Base-by-base conservation (phyloP, 768 basidiomycete genomes). In the Podaxis rugospora region DNA sequence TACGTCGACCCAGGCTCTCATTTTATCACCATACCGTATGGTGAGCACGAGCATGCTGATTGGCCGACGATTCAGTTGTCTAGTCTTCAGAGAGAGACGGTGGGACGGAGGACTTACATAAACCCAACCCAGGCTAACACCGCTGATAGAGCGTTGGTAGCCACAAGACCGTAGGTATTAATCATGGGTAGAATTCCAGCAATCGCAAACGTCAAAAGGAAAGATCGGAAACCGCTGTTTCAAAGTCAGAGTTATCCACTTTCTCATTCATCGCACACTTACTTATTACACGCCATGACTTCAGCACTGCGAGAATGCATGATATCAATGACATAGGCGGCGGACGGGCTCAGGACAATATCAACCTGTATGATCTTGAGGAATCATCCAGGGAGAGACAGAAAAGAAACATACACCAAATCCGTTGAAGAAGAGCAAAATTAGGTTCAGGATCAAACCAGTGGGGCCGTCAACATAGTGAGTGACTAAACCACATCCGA, bases 271-370 rank as follows among this genome's bases (percentile, higher is more conserved):
- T 10, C 5, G 4, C 21, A 9, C 6, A 51, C 82, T 35, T 57
- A 88, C 88, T 70, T 73, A 57, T 72, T 75, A 0, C 82, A 86
- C 1, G 85, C 87, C 71, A 80, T 76, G 18, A 78, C 76, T 66
- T 90, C 87, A 1, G 88, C 86, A 63, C 87, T 88, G n/a, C 79
- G 77, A 25, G 75, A 67, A 36, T 84, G 87, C 71, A 89, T 64
- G 16, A 88, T 70, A 63, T 90, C 89, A 3, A 88, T 79, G 35
- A 72, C 70, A 62, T 88, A 89, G 4, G 87, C 76, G 7, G 82
- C 75, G 13, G 74, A 73, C 0, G 87, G 87, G 9, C 78, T 77
- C 37, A 88, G 70, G 11, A 83, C 80, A 51, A 83, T 67, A 63
- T 88, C 82, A 16, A 85, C 80, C 86, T 89, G 51, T 5, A n/a